These are phyloP conservation scores for Tremellales sp. DNA, from an alignment of 1,284 basidiomycete species.

Conservation along the genomic window DNA sequence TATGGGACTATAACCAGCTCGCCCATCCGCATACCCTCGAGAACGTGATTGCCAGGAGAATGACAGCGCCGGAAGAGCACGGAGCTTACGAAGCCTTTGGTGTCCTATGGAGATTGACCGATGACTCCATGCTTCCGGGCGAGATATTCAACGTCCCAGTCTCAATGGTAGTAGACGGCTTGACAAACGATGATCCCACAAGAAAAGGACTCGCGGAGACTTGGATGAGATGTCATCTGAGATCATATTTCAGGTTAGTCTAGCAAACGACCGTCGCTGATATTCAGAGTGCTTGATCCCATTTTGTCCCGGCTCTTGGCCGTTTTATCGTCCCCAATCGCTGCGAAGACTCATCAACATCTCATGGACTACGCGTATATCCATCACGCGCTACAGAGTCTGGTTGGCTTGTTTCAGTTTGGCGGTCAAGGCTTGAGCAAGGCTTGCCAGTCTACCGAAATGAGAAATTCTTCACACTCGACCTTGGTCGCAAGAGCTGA, in stretches of 20 bases:
- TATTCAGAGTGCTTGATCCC: constrained; percentile 75
- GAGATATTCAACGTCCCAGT: constrained; percentile 77
- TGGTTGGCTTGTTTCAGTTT: constrained; percentile 74
- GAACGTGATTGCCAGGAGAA: constrained; percentile 55
- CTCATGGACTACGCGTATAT: constrained; percentile 69
- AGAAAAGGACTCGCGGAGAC: constrained; percentile 78
- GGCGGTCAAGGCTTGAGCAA: constrained; percentile 67
- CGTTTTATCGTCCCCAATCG: constrained; percentile 26
- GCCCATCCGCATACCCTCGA: constrained; percentile 55
- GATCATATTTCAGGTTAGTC: constrained; percentile 75
- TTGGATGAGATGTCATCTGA: constrained; percentile 92
- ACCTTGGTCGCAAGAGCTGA: constrained; percentile 58
- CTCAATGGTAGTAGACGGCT: constrained; percentile 77
- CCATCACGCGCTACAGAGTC: constrained; percentile 53
- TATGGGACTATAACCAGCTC: constrained; percentile 60
- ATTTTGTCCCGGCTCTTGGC: constrained; percentile 74
- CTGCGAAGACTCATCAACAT: constrained; percentile 38
- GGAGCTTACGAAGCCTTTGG: constrained; percentile 87
- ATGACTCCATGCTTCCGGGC: constrained; percentile 75
- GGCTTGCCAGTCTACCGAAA: constrained; percentile 24
- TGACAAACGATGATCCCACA: constrained; percentile 69
- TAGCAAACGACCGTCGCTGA: neutral
- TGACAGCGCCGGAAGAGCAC: constrained; percentile 45
- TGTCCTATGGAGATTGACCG: constrained; percentile 87
- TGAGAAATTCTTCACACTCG: constrained; percentile 21